phyloP scores from a whole-genome alignment of 208 protist genomes.

The Trypanosoma lewisi region DNA sequence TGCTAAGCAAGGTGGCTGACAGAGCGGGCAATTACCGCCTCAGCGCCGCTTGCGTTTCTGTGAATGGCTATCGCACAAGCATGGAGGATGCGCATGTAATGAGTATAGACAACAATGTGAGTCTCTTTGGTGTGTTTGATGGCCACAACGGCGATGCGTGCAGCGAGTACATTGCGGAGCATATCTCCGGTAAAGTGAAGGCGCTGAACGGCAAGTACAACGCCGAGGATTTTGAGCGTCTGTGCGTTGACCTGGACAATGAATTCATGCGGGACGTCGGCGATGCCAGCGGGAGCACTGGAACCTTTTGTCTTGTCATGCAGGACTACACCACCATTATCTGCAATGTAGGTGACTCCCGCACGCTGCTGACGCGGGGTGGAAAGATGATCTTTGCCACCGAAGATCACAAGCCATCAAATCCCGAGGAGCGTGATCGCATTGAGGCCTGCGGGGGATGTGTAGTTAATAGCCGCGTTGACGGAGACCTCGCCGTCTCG shows the following conservation, averaged over 20 bases:
- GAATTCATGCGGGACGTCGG: slow-evolving; percentile 64
- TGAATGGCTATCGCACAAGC: slow-evolving; percentile 80
- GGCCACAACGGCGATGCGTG: slow-evolving; percentile 85
- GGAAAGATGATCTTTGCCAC: slow-evolving; percentile 73
- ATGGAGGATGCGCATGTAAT: slow-evolving; percentile 91
- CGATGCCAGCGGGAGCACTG: slow-evolving; percentile 67
- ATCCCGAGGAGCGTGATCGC: slow-evolving; percentile 65
- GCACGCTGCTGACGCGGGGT: slow-evolving; percentile 70
- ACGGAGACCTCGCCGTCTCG: slow-evolving; percentile 92
- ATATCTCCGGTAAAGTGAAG: slow-evolving; percentile 50
- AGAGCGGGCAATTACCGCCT: slow-evolving; percentile 64
- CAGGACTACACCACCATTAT: slow-evolving; percentile 56
- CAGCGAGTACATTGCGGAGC: slow-evolving; percentile 71
- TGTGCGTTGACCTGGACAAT: slow-evolving; percentile 71
- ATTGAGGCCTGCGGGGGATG: slow-evolving; percentile 87
- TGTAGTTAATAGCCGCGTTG: slow-evolving; percentile 85
- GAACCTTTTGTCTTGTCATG: slow-evolving; percentile 75
- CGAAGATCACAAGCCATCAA: slow-evolving; percentile 90
- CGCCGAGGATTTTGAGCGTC: slow-evolving; percentile 58
- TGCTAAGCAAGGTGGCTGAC: slow-evolving; percentile 83
- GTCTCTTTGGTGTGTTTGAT: slow-evolving; percentile 89
- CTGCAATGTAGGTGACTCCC: slow-evolving; percentile 91
- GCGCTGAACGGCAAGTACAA: slow-evolving; percentile 52
- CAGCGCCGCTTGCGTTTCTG: slow-evolving; percentile 43
- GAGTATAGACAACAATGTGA: slow-evolving; percentile 34